Percentiles rank a stretch among this genome's conserved stretches.
Evolutionary conservation across 495 filamentous ascomycete species (phyloP).

Genomic region (Talaromyces liani): DNA sequence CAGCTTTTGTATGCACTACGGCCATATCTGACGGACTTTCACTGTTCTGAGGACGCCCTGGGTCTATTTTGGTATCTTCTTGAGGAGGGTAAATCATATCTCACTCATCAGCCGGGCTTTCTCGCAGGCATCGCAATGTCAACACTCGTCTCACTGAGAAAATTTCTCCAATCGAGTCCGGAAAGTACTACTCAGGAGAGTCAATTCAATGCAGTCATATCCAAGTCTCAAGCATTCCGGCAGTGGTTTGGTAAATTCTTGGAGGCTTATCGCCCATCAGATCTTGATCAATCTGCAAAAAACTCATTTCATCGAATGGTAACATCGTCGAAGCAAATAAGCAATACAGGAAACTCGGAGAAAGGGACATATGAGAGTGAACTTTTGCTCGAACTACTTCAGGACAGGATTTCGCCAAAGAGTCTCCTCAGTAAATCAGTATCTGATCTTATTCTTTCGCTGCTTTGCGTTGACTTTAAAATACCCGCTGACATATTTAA

Average conservation of each 20-base stretch:
- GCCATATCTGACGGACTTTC: conserved; percentile 68
- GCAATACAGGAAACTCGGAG: conserved; percentile 50
- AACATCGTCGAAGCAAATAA: conserved; percentile 51
- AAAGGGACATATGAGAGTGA: conserved; percentile 59
- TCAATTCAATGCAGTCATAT: conserved; percentile 62
- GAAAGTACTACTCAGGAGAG: conserved; percentile 67
- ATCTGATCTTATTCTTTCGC: conserved; percentile 59
- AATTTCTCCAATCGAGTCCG: conserved; percentile 61
- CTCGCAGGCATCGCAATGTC: conserved; percentile 70
- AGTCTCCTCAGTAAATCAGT: conserved; percentile 62
- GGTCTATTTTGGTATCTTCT: conserved; percentile 84
- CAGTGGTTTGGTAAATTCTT: conserved; percentile 63
- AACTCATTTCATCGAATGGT: conserved; percentile 58
- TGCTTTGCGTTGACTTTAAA: conserved; percentile 68
- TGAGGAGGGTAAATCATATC: conserved; percentile 55
- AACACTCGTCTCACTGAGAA: conserved; percentile 62
- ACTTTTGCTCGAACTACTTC: conserved; percentile 64
- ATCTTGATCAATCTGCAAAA: conserved; percentile 36
- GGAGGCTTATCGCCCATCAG: conserved; percentile 42
- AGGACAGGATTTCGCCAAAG: conserved; percentile 54
- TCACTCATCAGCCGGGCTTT: conserved; percentile 61
- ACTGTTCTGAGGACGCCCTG: conserved; percentile 88
- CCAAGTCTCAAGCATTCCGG: conserved; percentile 59
- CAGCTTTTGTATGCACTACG: conserved; percentile 80
- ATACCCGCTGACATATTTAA: conserved; percentile 43